Base-by-base conservation (phyloP, 305 asterid genomes). In the Coffea humblotiana region DNA sequence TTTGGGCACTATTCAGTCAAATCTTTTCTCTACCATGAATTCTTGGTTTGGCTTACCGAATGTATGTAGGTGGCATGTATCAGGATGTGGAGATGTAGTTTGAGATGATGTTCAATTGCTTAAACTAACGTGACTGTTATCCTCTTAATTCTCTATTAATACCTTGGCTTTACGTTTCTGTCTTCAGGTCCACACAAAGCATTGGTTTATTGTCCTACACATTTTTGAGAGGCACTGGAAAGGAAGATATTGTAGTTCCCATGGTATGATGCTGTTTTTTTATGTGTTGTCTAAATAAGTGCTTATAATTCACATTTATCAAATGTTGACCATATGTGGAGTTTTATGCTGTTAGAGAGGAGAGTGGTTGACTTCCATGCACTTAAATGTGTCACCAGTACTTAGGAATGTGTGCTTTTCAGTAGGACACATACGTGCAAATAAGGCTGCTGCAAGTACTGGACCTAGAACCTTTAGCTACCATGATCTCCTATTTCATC, bases 231-330 rank as follows among this genome's bases (percentile, higher is more conserved):
- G 82, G 88, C 83, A 95, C 99, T 2, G 91, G 95, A 51, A 95
- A 93, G 86, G 98, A 95, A 86, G 99, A 95, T 78, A 93, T 93
- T 23, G 90, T 95, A 79, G 99, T 95, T 87, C 99, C 99, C 82
- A 91, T 95, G 96, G 99, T 93, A 81, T 74, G 72, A 58, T 70
- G 37, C 74, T 76, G 2, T 72, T 19, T 6, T 67, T 72, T 65
- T 23, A 40, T 43, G 32, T 66, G n/a, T 23, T 74, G 76, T 35
- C 49, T 25, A 27, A 16, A 15, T 40, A 29, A 15, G 23, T 19
- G 21, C 14, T 32, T 35, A 8, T 35, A 3, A 21, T 75, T 27
- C n/a, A 66, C 51, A 21, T 32, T 29, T 13, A 18, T 74, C 32
- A 27, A 74, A 52, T 4, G 19, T 63, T 75, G 11, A 7, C 25